Base-by-base conservation (phyloP, 192 early-diverging fungal species). In the Coemansia guatemalensis region DNA sequence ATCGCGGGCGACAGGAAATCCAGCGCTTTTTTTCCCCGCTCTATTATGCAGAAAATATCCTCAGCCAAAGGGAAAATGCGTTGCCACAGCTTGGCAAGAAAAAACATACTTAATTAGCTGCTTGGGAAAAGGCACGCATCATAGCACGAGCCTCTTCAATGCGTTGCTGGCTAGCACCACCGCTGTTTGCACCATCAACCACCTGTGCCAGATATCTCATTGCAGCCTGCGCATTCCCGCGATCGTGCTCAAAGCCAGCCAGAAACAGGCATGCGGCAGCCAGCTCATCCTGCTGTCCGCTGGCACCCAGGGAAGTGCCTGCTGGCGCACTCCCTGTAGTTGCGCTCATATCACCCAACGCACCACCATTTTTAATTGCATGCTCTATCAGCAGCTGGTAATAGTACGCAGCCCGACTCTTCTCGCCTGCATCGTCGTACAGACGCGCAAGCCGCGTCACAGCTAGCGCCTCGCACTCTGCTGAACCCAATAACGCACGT, bases 401-500 rank as follows among this genome's bases (percentile, higher is more conserved):
- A 74, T 88, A 88, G 23, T 86, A 67, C 2, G 86, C 84, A 6
- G 89, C 90, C 22, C 67, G 77, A 3, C 69, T 68, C 2, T 39
- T 58, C 26, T 89, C 73, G 7, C 82, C 85, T 44, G 81, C 64
- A 32, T 82, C 84, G 26, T 78, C 85, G 62, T 88, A 88, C 27
- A 90, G 73, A 20, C 71, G 68, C 3, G 86, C 88, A 41, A 94
- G 55, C 32, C 85, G 70, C 26, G 83, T 71, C 22, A 86, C 64
- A 1, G 86, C 86, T 41, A 78, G 56, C 17, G 74, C 78, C 58
- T 86, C 85, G 29, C 75, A 81, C 30, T 94, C 90, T 11, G 72
- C 44, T 4, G 85, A 79, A 35, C 85, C 88, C 5, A 77, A 52
- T 14, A 95, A 70, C 17, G 92, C 90, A 6, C 89, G 83, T 18